Evolutionary conservation across 1,139 yeast genomes (phyloP).

Genomic region (Candida labiduridarum): DNA sequence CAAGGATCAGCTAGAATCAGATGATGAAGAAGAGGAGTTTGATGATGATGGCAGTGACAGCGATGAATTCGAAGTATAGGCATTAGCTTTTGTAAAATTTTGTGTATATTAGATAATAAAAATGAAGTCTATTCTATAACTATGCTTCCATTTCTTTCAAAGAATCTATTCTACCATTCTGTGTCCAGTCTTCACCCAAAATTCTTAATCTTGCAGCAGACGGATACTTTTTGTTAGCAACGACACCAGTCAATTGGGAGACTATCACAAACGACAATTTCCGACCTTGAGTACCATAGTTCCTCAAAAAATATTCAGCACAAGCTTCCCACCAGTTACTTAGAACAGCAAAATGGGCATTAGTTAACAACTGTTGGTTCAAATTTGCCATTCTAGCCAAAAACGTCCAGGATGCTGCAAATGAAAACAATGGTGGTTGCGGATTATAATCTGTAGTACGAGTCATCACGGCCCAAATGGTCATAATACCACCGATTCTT

Average conservation of each 20-base stretch:
- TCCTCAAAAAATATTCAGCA: slow-evolving; percentile 53
- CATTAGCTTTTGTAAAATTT: neutral
- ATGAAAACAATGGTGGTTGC: slow-evolving; percentile 22
- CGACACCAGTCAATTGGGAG: slow-evolving; percentile 49
- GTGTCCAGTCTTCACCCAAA: slow-evolving; percentile 76
- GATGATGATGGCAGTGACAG: neutral
- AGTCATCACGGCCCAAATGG: slow-evolving; percentile 78
- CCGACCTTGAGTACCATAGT: slow-evolving; percentile 69
- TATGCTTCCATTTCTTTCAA: slow-evolving; percentile 56
- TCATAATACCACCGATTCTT: slow-evolving; percentile 80
- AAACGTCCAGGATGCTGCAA: slow-evolving; percentile 70
- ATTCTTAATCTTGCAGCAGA: slow-evolving; percentile 78
- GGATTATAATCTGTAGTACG: slow-evolving; percentile 30
- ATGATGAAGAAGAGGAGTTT: slow-evolving; percentile 8
- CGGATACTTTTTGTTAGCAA: slow-evolving; percentile 56
- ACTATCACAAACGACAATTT: slow-evolving; percentile 54
- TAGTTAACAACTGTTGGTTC: slow-evolving; percentile 48
- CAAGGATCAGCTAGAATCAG: slow-evolving; percentile 27
- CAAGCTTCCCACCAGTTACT: slow-evolving; percentile 95
- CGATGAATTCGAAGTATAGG: neutral
- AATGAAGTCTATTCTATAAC: neutral
- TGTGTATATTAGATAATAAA: neutral
- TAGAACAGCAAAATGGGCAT: slow-evolving; percentile 71
- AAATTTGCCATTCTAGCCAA: slow-evolving; percentile 71
- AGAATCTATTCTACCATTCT: slow-evolving; percentile 44